Evolutionary conservation across 164 flowering plant species (phyloP).

Genomic region (Magnolia sinica): DNA sequence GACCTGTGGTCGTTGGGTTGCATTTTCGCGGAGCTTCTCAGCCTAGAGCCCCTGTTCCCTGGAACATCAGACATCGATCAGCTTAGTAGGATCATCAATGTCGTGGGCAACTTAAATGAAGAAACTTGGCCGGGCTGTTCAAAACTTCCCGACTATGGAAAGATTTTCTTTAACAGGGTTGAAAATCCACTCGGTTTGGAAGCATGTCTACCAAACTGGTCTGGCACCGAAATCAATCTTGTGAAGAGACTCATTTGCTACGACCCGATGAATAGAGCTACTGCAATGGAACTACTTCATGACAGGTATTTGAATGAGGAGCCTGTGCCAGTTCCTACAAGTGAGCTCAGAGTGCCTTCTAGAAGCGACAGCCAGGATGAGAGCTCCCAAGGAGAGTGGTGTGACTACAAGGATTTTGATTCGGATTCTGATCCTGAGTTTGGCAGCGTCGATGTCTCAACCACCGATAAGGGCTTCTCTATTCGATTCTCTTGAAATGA

Average conservation of each 20-base stretch:
- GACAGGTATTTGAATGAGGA: constrained; percentile 70
- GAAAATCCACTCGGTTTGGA: constrained; percentile 63
- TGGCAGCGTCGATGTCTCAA: constrained; percentile 38
- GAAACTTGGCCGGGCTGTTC: constrained; percentile 71
- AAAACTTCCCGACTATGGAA: constrained; percentile 70
- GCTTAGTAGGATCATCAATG: constrained; percentile 56
- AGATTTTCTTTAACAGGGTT: constrained; percentile 58
- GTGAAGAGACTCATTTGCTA: constrained; percentile 59
- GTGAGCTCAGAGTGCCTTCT: constrained; percentile 64
- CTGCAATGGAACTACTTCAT: constrained; percentile 69
- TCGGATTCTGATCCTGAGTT: constrained; percentile 80
- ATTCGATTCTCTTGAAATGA: constrained; percentile 55
- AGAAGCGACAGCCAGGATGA: constrained; percentile 45
- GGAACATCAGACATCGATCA: constrained; percentile 95
- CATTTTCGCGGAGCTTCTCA: constrained; percentile 82
- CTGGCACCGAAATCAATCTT: constrained; percentile 52
- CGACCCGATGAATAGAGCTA: constrained; percentile 70
- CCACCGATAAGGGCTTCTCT: constrained; percentile 59
- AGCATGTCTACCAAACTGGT: constrained; percentile 48
- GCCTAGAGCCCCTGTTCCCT: constrained; percentile 77
- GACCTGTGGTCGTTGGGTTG: constrained; percentile 96
- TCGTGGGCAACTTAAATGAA: constrained; percentile 69
- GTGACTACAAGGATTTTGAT: constrained; percentile 36
- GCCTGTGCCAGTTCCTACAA: constrained; percentile 67
- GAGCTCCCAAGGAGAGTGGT: constrained; percentile 47